These are phyloP conservation scores for Dothidotthia symphoricarpi DNA, from an alignment of 2,329 filamentous ascomycete species.

Conservation along the genomic window DNA sequence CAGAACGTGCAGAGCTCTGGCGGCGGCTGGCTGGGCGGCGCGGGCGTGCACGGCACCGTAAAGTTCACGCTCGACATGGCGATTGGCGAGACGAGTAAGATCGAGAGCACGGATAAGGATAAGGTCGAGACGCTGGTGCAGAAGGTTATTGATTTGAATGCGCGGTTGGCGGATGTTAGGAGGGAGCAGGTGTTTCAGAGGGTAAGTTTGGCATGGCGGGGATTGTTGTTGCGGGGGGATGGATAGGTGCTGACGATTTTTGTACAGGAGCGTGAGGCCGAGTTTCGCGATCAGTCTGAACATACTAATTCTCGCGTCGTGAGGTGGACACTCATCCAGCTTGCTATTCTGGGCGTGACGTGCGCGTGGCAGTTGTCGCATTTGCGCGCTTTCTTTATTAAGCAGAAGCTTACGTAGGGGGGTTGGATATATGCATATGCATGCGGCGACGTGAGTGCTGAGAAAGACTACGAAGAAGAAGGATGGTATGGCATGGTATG, in stretches of 20 bases:
- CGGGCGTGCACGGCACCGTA: conserved; percentile 71
- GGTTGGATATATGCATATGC: too few relatives aligned
- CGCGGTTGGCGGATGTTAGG: conserved; percentile 80
- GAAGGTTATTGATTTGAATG: conserved; percentile 86
- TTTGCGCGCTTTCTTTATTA: conserved; percentile 97
- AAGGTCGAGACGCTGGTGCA: conserved; percentile 88
- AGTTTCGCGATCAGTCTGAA: conserved; percentile 98
- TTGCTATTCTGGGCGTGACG: conserved; percentile 77
- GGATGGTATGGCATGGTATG: too few relatives aligned
- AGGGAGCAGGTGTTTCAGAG: conserved; percentile 96
- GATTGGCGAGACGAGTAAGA: conserved; percentile 90
- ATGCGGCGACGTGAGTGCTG: too few relatives aligned
- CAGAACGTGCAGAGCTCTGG: conserved; percentile 69
- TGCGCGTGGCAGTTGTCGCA: conserved; percentile 98
- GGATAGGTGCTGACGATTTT: conserved; percentile 54
- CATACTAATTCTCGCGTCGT: conserved; percentile 87
- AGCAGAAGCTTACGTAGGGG: conserved; percentile 96
- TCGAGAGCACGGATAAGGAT: conserved; percentile 88
- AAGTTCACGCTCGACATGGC: conserved; percentile 84
- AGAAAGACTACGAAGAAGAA: too few relatives aligned
- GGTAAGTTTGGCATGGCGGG: too few relatives aligned
- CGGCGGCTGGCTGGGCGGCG: conserved; percentile 68
- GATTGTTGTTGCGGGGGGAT: neutral
- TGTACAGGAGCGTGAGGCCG: conserved; percentile 84
- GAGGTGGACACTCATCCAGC: conserved; percentile 89